A percentile compares a stretch with the other conserved stretches of the same genome.
phyloP scores from a whole-genome alignment of 768 basidiomycete genomes.

The Multifurca ochricompacta region DNA sequence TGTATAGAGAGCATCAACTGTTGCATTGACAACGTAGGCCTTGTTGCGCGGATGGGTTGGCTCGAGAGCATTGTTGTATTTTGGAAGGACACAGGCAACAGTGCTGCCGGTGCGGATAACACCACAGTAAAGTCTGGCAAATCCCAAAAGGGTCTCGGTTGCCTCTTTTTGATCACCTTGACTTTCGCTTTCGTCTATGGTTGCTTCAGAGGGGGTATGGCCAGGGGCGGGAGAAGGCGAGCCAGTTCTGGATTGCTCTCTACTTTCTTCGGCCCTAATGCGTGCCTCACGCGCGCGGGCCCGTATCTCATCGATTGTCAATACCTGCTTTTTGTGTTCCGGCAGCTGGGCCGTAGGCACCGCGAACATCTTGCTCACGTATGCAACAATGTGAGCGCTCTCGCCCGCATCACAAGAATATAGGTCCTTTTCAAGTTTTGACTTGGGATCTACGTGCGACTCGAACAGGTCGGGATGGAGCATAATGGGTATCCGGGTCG shows the following conservation, averaged over 20 bases:
- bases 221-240: constrained; percentile 9
- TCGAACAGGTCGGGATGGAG: constrained; percentile 75
- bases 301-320: constrained; percentile 83
- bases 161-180: constrained; percentile 26
- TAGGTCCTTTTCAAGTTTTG: constrained; percentile 77
- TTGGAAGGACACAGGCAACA: constrained; percentile 77
- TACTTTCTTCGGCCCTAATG: constrained; percentile 19
- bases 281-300: constrained; percentile 44
- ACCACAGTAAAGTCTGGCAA: constrained; percentile 91
- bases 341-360: constrained; percentile 75
- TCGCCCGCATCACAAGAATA: constrained; percentile 58
- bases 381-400: constrained; percentile 64
- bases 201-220: constrained; percentile 21
- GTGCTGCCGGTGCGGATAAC: constrained; percentile 56
- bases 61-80: constrained; percentile 60
- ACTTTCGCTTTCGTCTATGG: constrained; percentile 11
- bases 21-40: constrained; percentile 50
- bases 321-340: constrained; percentile 66
- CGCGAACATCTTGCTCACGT: constrained; percentile 99
- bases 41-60: constrained; percentile 63
- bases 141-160: constrained; percentile 76
- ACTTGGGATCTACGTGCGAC: constrained; percentile 51
- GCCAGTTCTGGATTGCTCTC: constrained; percentile 7
- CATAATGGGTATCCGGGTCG: constrained; percentile 81
- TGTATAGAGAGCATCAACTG: constrained; percentile 75